phyloP scores from a whole-genome alignment of 768 basidiomycete species.

The Hemileccinum impolitum region DNA sequence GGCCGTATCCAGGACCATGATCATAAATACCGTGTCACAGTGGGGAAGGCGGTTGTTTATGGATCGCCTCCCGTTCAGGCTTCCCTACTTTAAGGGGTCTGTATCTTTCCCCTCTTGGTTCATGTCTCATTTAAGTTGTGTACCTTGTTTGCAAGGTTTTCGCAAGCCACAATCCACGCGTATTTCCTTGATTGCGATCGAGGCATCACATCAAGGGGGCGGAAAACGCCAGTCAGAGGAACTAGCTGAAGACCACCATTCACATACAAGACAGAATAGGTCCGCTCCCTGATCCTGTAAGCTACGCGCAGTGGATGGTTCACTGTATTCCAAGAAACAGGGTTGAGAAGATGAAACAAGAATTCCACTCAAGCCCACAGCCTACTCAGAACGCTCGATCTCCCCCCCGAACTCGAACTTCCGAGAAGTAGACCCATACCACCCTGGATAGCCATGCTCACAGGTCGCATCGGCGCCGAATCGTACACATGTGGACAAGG shows the following conservation, averaged over 20 bases:
- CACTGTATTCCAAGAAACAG: neutral
- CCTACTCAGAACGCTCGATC: slow-evolving; percentile 58
- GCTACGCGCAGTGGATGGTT: neutral
- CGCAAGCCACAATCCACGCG: too few species aligned
- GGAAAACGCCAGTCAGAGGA: neutral
- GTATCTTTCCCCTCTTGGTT: too few species aligned
- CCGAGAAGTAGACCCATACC: slow-evolving; percentile 65
- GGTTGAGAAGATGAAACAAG: neutral
- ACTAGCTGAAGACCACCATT: neutral
- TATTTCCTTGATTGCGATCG: neutral
- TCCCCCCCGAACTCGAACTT: slow-evolving; percentile 27
- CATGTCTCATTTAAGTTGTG: neutral
- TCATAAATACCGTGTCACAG: too few species aligned
- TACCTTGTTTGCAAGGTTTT: neutral
- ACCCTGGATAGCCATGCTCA: slow-evolving; percentile 70
- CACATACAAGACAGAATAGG: neutral
- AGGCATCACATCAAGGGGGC: neutral
- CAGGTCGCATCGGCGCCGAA: slow-evolving; percentile 69
- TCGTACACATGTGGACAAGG: slow-evolving; percentile 81
- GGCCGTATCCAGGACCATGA: neutral
- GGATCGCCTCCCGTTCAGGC: too few species aligned
- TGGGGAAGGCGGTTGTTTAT: too few species aligned
- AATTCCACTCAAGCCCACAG: slow-evolving; percentile 43
- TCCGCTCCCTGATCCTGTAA: neutral
- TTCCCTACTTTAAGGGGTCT: too few species aligned